Base-by-base conservation (phyloP, 257 asterid genomes). In the Paraleonurus japonicus region DNA sequence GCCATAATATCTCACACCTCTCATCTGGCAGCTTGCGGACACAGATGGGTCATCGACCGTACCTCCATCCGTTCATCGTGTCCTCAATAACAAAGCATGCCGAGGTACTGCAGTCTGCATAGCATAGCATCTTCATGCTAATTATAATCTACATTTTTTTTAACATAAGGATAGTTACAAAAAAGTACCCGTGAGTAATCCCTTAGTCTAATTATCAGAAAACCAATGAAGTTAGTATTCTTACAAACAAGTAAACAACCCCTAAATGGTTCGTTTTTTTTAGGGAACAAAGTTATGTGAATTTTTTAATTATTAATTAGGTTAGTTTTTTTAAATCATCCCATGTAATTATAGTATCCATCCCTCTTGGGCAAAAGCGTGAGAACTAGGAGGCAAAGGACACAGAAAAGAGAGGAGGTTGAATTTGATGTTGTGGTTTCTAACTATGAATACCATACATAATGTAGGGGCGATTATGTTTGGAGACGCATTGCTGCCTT, bases 1-100 rank as follows among this genome's bases (percentile, higher is more conserved):
- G 67, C 47, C 60, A 26, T 37, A 55, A 33, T 59, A 28, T 67
- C 64, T 27, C 45, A 50, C 17, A 57, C 16, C 32, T 59, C 48
- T 3, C 73, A 61, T 75, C 55, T 65, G 58, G 48, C 78, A 91
- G 97, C 97, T 94, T 77, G 88, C 87, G 15, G 97, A 89, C 71
- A 94, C 97, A 33, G 98, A 94, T 77, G 98, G 98, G 70, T 91
- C 98, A 43, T 89, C 98, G 58, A 84, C 88, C 63, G 74, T 88
- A 71, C 98, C 98, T 60, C 96, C 97, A 53, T 82, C 98, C 5
- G 96, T 94, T 72, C 84, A 78, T 65, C 87, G 92, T 28, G 77
- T 94, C 65, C 96, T 94, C n/a, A 91, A 89, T 73, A 89, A 80
- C 86, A 94, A 94, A 84, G 90, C 98, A 67, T 94, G 98, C 95